Base-by-base conservation (phyloP, 306 rosid genomes). In the Psophocarpus tetragonolobus region DNA sequence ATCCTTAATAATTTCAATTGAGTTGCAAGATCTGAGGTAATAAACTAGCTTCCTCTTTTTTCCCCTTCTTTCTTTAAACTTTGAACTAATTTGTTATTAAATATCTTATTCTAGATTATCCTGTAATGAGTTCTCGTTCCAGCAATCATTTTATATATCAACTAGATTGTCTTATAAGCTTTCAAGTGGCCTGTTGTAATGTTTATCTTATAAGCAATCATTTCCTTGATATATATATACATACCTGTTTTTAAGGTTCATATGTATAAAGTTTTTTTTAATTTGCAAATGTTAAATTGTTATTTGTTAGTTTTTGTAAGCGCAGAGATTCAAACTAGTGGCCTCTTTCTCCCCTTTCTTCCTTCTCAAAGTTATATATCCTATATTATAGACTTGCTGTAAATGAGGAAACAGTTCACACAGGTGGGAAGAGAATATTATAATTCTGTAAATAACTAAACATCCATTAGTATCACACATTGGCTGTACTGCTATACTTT, bases 21-120 rank as follows among this genome's bases (percentile, higher is more conserved):
- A 60, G 58, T 70, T 67, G 66, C 88, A 41, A 58, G 79, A 53
- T n/a, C 36, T 23, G 66, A 76, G 85, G 85, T 81, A 84, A 84
- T 58, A 58, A 58, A 73, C 82, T 65, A 65, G 80, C 77, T 39
- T 80, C 39, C 47, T 35, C 45, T 20, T 38, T 1, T 79, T 66
- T 84, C 13, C 6, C 60, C 47, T 14, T 66, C 17, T 45, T 56
- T 73, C 33, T 58, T 10, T 48, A 32, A 50, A 71, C 26, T 68
- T 42, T 44, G 66, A 54, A 30, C 44, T 23, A 57, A 50, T 57
- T 68, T 38, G 63, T 73, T 27, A 23, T 38, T 51, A 5, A 73
- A 14, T 70, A 8, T 70, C 61, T 17, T 21, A 21, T 71, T 75
- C 39, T 23, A 74, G 70, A 74, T 68, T 73, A 69, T 68, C 70